Percentiles rank a stretch among this genome's conserved stretches.
Conservation (phyloP, 2,329 filamentous ascomycete species). For the Xylaria sp. region DNA sequence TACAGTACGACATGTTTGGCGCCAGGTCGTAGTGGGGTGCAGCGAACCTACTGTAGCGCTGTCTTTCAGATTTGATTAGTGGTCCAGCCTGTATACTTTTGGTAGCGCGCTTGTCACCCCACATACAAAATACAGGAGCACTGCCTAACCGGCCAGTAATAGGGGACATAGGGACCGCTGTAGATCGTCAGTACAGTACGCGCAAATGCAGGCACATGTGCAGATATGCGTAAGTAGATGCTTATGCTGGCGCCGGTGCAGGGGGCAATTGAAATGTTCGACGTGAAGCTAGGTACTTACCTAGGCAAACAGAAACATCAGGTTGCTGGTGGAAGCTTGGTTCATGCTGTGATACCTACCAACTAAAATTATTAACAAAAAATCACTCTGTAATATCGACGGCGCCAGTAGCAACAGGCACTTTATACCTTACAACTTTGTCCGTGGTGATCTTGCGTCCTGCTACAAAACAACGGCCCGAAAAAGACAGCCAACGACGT, state of each 20-base stretch:
- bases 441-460: not conserved
- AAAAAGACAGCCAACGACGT: not conserved
- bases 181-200: conserved; percentile 10
- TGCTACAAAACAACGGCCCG: not conserved
- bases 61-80: not conserved
- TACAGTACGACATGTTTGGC: no score
- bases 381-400: not conserved
- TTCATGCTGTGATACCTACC: not conserved
- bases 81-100: not conserved
- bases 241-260: conserved; percentile 11
- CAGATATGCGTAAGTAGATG: not conserved
- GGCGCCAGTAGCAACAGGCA: not conserved
- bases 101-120: not conserved
- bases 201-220: conserved; percentile 25
- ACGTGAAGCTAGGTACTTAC: not conserved
- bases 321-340: conserved; percentile 4
- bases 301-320: conserved; percentile 14
- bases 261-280: not conserved
- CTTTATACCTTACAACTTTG: not conserved
- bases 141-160: not conserved
- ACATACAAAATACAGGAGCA: not conserved
- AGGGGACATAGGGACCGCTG: not conserved
- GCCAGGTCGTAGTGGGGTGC: no score
- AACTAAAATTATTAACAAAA: conserved; percentile 6
- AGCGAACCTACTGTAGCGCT: not conserved